phyloP scores from a whole-genome alignment of 78 protist species.

The Dictyostelium capitatum region DNA sequence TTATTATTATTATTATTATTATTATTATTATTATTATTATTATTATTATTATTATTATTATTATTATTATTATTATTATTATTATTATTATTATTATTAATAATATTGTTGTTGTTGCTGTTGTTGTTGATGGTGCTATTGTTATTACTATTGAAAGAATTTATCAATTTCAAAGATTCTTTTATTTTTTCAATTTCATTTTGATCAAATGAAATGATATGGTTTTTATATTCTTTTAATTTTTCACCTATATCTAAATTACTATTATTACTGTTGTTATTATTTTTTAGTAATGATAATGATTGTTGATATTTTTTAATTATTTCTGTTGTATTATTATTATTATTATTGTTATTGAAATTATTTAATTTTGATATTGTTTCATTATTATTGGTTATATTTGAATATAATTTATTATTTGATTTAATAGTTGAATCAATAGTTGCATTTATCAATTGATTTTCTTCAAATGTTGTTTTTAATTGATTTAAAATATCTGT shows the following conservation, averaged over 20 bases:
- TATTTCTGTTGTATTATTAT: background rate
- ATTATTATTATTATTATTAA: background rate
- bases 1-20: background rate
- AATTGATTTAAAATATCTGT: background rate
- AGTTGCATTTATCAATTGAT: background rate
- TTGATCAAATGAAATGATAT: too few species aligned
- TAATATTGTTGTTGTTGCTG: too few species aligned
- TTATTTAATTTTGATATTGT: background rate
- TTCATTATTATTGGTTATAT: background rate
- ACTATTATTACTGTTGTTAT: too few species aligned
- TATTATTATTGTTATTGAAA: background rate
- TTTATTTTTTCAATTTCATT: too few species aligned
- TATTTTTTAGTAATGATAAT: too few species aligned
- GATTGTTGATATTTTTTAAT: constrained; percentile 5
- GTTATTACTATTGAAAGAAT: too few species aligned
- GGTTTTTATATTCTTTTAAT: too few species aligned
- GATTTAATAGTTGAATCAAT: background rate
- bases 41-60: background rate
- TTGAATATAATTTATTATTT: background rate
- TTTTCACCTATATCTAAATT: too few species aligned
- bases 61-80: background rate
- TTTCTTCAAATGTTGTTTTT: background rate
- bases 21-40: background rate
- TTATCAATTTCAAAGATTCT: too few species aligned
- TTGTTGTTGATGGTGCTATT: too few species aligned